Evolutionary conservation across 139 green algal genomes (phyloP).

Genomic region (Pycnococcus provasolii): DNA sequence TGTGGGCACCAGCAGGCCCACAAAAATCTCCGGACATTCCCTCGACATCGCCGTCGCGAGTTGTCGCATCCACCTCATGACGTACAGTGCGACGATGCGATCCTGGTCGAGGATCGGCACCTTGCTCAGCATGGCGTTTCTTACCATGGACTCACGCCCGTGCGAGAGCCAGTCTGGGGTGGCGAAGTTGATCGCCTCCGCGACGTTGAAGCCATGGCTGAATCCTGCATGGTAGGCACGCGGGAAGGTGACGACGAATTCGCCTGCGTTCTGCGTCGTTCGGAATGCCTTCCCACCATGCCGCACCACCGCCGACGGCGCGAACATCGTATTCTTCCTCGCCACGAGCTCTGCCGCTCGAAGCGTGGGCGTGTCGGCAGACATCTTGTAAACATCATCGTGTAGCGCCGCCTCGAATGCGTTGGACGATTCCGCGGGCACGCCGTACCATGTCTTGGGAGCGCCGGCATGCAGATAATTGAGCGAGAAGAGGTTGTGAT

Average conservation of each 20-base stretch:
- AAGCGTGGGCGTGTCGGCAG: too few species aligned
- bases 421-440: constrained; percentile 29
- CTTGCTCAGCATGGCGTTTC: too few species aligned
- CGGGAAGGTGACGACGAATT: constrained; percentile 80
- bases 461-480: constrained; percentile 66
- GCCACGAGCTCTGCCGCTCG: constrained; percentile 29
- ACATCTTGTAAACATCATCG: too few species aligned
- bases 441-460: constrained; percentile 70
- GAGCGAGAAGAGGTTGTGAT: constrained; percentile 66
- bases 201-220: constrained; percentile 65
- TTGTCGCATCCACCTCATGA: too few species aligned
- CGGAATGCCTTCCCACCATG: constrained; percentile 47
- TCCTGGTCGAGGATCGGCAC: too few species aligned
- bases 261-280: constrained; percentile 55
- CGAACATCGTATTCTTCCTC: constrained; percentile 35
- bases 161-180: constrained; percentile 64
- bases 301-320: constrained; percentile 19
- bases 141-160: background rate
- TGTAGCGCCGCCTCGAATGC: too few species aligned
- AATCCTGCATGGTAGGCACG: constrained; percentile 74
- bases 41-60: too few species aligned
- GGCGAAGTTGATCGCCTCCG: constrained; percentile 84
- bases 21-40: too few species aligned
- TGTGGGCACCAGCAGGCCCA: too few species aligned
- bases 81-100: too few species aligned